Evolutionary conservation across 1,284 basidiomycete species (phyloP), one percentile per base, ranked within the genome.

Genomic region (Neonothopanus nambi): DNA sequence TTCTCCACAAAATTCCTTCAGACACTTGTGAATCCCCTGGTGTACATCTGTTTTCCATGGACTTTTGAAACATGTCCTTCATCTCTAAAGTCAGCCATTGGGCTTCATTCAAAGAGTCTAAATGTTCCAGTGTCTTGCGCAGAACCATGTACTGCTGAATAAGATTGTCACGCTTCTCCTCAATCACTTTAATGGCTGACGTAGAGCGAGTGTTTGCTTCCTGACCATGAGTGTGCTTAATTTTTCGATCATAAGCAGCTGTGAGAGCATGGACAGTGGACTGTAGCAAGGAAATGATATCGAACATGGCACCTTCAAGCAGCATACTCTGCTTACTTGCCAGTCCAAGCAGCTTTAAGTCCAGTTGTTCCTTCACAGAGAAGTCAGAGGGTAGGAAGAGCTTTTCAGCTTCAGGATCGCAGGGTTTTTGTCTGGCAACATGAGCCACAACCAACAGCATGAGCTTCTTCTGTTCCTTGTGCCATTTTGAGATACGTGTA

Each of bases 61-160:
- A 28, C 24, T 51, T 51, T 13, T 30, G 26, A 43, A 43, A 51
- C 7, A 41, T 51, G 17, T 51, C 49, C 5, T n/a, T 18, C 20
- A 35, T 26, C n/a, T 7, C 28, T 15, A 51, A 28, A 4, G 13
- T 13, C 6, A 41, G 39, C 49, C 49, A 51, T 17, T 51, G 20
- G 5, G 3, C 24, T 28, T 45, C 26, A 21, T 41, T 33, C 12
- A 41, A 17, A 18, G 15, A 15, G 2, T 33, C 49, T 12, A 43
- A 17, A 15, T 20, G 8, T 5, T 33, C 20, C 26, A 51, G 26
- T 21, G 15, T 21, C 3, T 15, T 30, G 17, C 40, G 28, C 15
- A 51, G 26, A 2, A 21, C 12, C 8, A 12, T 13, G 21, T 51
- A 51, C 13, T 51, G 18, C 13, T 12, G 13, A 4, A 51, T 51